Evolutionary conservation across 2,329 filamentous ascomycete species (phyloP).

Genomic region (Stagonosporopsis tanaceti): DNA sequence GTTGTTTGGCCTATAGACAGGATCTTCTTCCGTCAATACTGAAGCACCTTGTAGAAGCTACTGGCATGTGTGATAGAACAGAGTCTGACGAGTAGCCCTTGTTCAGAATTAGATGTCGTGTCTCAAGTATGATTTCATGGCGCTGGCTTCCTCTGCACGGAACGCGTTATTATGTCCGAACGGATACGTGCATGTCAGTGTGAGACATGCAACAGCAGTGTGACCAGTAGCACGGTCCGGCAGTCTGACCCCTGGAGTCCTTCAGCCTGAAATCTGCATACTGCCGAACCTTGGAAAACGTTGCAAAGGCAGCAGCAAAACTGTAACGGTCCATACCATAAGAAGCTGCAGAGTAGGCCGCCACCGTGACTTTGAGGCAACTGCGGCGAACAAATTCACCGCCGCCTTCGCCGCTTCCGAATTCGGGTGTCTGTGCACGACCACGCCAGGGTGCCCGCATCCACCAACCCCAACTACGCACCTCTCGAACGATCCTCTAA

Average conservation of each 20-base stretch:
- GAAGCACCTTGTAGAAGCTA: background rate
- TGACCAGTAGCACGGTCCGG: background rate
- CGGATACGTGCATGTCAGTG: slow-evolving; percentile 1
- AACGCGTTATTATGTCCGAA: background rate
- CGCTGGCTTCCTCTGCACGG: background rate
- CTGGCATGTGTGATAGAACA: background rate
- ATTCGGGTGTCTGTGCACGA: slow-evolving; percentile 16
- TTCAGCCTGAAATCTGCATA: background rate
- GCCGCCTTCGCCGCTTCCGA: slow-evolving; percentile 23
- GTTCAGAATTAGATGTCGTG: background rate
- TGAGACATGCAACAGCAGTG: slow-evolving; percentile 9
- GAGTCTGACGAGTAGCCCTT: background rate
- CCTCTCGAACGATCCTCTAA: slow-evolving; percentile 15
- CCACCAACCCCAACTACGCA: slow-evolving; percentile 21
- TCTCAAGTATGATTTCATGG: background rate
- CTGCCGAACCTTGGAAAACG: background rate
- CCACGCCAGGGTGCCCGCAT: slow-evolving; percentile 14
- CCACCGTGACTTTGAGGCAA: slow-evolving; percentile 22
- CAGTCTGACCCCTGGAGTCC: background rate
- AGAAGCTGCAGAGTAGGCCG: slow-evolving; percentile 11
- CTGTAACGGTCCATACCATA: background rate
- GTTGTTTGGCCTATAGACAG: slow-evolving; percentile 8
- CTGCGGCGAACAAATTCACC: slow-evolving; percentile 26
- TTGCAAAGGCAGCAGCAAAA: background rate
- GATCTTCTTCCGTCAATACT: background rate